Conservation (phyloP, 768 basidiomycete species). For the Kwoniella dejecticola region DNA sequence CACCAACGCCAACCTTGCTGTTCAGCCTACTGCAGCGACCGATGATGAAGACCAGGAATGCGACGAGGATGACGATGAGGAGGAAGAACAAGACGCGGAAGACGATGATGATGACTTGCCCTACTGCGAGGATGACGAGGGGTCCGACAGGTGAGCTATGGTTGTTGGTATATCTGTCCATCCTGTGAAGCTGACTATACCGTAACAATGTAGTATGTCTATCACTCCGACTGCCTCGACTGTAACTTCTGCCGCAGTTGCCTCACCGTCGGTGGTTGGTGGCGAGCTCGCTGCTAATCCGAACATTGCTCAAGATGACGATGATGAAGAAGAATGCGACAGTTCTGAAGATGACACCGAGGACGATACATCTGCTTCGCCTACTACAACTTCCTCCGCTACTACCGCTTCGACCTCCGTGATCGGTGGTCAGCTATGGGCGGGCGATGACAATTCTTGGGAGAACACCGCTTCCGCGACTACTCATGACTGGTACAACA, state of each 20-base stretch:
- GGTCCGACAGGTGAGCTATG: not conserved
- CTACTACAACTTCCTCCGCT: not conserved
- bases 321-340: slow-evolving; percentile 12
- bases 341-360: not conserved
- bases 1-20: slow-evolving; percentile 8
- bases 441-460: slow-evolving; percentile 5
- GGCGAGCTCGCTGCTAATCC: slow-evolving; percentile 4
- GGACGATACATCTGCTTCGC: not conserved
- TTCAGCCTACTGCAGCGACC: not conserved
- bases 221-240: not conserved
- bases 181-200: not conserved
- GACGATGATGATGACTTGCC: slow-evolving; percentile 4
- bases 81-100: slow-evolving; percentile 9
- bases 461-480: slow-evolving; percentile 2
- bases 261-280: slow-evolving; percentile 3
- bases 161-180: too few species aligned
- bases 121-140: slow-evolving; percentile 18
- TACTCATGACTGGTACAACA: slow-evolving; percentile 5
- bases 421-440: slow-evolving; percentile 20
- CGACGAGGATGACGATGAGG: slow-evolving; percentile 8
- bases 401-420: slow-evolving; percentile 4
- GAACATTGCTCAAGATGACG: not conserved
- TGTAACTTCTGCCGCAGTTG: not conserved
- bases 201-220: not conserved
- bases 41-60: slow-evolving; percentile 14